These are phyloP conservation scores for Paxillus involutus DNA, from an alignment of 768 basidiomycete genomes.

Conservation along the genomic window DNA sequence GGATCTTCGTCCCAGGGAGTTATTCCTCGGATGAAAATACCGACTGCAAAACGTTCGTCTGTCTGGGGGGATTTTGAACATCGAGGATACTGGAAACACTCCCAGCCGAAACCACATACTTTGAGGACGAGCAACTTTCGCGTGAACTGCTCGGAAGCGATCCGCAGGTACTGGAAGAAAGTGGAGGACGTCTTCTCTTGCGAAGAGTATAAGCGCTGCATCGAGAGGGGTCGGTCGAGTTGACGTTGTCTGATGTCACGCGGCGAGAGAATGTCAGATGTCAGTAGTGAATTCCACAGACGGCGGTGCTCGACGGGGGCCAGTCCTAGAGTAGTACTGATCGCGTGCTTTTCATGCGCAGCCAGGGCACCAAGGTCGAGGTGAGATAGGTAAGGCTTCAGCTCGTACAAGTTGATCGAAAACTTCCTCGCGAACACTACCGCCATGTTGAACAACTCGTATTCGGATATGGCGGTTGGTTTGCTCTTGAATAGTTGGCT, in stretches of 20 bases:
- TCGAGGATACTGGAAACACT: not conserved
- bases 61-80: slow-evolving; percentile 36
- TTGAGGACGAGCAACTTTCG: slow-evolving; percentile 59
- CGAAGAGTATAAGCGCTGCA: slow-evolving; percentile 65
- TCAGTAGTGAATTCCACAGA: slow-evolving; percentile 64
- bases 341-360: slow-evolving; percentile 51
- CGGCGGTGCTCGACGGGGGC: slow-evolving; percentile 42
- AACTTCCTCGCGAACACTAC: slow-evolving; percentile 43
- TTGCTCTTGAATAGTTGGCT: slow-evolving; percentile 47
- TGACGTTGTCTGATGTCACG: slow-evolving; percentile 52
- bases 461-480: slow-evolving; percentile 59
- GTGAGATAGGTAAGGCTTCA: slow-evolving; percentile 45
- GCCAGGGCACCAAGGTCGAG: slow-evolving; percentile 59
- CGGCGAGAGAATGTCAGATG: slow-evolving; percentile 55
- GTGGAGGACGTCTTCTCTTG: slow-evolving; percentile 47
- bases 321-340: slow-evolving; percentile 43
- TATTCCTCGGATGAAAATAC: slow-evolving; percentile 61
- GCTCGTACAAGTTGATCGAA: slow-evolving; percentile 39
- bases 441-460: slow-evolving; percentile 55
- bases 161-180: slow-evolving; percentile 62
- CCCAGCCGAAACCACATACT: slow-evolving; percentile 30
- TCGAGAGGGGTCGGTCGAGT: slow-evolving; percentile 50
- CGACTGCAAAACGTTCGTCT: slow-evolving; percentile 59
- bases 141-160: slow-evolving; percentile 55
- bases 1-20: slow-evolving; percentile 61